Base-by-base conservation (phyloP, 2,329 filamentous ascomycete genomes). In the Emergomyces orientalis region DNA sequence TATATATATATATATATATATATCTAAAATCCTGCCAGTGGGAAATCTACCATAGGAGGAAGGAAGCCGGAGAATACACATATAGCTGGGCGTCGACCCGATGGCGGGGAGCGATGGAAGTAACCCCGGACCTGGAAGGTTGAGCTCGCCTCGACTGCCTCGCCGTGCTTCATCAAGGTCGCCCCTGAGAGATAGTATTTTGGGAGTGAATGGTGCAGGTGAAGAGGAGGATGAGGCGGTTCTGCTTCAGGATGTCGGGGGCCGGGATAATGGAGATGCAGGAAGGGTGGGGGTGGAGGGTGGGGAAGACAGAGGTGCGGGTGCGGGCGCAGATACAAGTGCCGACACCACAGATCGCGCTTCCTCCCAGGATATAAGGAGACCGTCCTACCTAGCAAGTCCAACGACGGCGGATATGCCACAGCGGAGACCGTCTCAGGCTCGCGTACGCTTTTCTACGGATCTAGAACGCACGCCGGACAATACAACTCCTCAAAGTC, bases 141-240 rank as follows among this genome's bases (percentile, higher is more conserved):
- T 62, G 57, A 59, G 41, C 11, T 49, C 45, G 9, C 62, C 64
- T 11, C 47, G 43, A 52, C 51, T 57, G 22, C 45, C 64, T n/a
- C 62, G 62, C 39, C 63, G 63, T 27, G 60, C 60, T 22, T 62
- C 64, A 8, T 65, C 64, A 19, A 57, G 63, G 34, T 65, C 63
- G 6, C 64, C 64, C 17, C 37, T 65, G 52, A 65, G 64, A 60
- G 59, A 61, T 43, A 64, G 52, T n/a, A 55, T 52, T 56, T 30
- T 32, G 41, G 39, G 39, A 45, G 39, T 22, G 19, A 59, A 57
- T 55, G 59, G 11, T 27, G 39, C 19, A 2, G 9, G 7, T 6
- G 7, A 3, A 25, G 61, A 55, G 25, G 77, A 80, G 63, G 80
- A 80, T 3, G 80, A 79, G 27, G 77, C 77, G 64, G 77, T 75